Base-by-base conservation (phyloP, 495 filamentous ascomycete genomes). In the Mytilinidion resinicola region DNA sequence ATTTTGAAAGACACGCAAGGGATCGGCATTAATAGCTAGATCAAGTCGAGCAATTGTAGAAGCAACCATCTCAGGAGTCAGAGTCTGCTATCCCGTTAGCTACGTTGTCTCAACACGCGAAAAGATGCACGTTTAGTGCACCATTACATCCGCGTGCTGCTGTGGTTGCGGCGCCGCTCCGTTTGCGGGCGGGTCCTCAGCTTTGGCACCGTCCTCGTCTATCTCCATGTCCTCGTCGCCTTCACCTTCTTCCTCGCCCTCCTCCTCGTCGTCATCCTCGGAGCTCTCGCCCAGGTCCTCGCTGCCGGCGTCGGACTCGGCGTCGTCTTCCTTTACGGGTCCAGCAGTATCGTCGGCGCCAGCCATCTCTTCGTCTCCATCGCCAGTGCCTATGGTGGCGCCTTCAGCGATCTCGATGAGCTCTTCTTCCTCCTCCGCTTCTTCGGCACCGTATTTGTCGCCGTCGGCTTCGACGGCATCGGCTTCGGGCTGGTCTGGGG, bases 401-500 rank as follows among this genome's bases (percentile, higher is more conserved):
- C 70, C 76, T 49, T 76, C 79, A 15, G 72, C 73, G 25, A 69
- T 74, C 50, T 76, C 79, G 11, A 61, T 71, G n/a, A 65, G 79
- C 15, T 61, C 72, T 25, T 78, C 77, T 25, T 78, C 82, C 54
- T 84, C 84, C 33, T 84, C 86, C 10, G 82, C 80, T 67, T 90
- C 87, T 37, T 98, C 93, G 34, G 86, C 89, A 55, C 92, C 93
- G 68, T 97, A 98, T 55, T 86, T 81, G 15, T 83, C 77, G 44
- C 80, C 89, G 66, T 96, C 93, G 62, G 96, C 93, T 20, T 84
- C 88, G 50, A 83, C 80, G 47, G 81, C 76, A 68, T 98, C 93
- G 49, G 90, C 93, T 69, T 97, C 95, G 19, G 95, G 91, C 74
- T 98, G 93, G 69, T 97, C 93, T 52, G 93, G 93, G 9, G 93